Percentiles rank a stretch among this genome's conserved stretches.
These are phyloP conservation scores for Amylostereum chailletii DNA, from an alignment of 1,284 basidiomycete genomes.

Conservation along the genomic window DNA sequence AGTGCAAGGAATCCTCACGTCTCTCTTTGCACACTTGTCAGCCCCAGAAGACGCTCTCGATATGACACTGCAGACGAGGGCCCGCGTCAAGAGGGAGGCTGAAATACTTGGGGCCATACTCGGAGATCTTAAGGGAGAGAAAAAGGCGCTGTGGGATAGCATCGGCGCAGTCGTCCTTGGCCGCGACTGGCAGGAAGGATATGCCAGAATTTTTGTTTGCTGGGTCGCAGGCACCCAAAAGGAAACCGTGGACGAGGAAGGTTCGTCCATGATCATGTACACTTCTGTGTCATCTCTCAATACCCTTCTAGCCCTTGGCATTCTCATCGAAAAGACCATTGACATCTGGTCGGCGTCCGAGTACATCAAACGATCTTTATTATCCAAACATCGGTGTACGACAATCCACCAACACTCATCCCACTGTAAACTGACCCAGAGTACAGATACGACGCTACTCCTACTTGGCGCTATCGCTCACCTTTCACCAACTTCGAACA, in stretches of 20 bases:
- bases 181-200: conserved; percentile 48
- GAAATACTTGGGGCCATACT: conserved; percentile 36
- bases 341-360: conserved; percentile 60
- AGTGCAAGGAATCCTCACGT: conserved; percentile 48
- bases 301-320: conserved; percentile 31
- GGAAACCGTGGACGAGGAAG: conserved; percentile 26
- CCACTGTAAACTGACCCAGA: not conserved
- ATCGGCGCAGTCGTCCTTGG: conserved; percentile 40
- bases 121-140: conserved; percentile 34
- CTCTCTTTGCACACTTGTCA: conserved; percentile 43
- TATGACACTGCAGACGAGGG: conserved; percentile 25
- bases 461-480: conserved; percentile 58
- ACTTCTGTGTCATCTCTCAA: conserved; percentile 2
- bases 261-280: conserved; percentile 15
- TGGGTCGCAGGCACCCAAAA: conserved; percentile 42
- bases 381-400: conserved; percentile 62
- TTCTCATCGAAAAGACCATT: conserved; percentile 38
- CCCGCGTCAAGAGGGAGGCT: conserved; percentile 43
- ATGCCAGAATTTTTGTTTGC: conserved; percentile 56
- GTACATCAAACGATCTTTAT: conserved; percentile 65
- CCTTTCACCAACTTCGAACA: conserved; percentile 34
- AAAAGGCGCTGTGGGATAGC: conserved; percentile 43
- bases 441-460: conserved; percentile 59
- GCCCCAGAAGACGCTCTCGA: conserved; percentile 23
- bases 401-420: conserved; percentile 5